Conservation (phyloP, 2,329 filamentous ascomycete genomes). For the Fonsecaea pugnacius region DNA sequence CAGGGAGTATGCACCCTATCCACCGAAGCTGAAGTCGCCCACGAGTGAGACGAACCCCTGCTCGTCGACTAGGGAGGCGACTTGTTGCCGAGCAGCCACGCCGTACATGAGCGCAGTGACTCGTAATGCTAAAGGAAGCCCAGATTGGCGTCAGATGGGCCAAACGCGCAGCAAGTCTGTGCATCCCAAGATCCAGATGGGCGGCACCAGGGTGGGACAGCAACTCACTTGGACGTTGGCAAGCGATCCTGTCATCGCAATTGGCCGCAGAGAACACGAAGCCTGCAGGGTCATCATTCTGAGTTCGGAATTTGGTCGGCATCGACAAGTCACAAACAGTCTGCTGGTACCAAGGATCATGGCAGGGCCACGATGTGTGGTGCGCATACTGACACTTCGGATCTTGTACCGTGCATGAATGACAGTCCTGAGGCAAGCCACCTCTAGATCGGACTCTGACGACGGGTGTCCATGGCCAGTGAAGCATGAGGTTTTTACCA, state of each 20-base stretch:
- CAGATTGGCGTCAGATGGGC: not conserved
- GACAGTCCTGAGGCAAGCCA: not conserved
- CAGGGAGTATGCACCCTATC: not conserved
- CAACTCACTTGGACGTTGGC: not conserved
- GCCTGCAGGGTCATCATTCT: not conserved
- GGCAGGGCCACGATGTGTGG: not conserved
- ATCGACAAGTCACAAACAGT: constrained; percentile 2
- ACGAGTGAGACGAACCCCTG: not conserved
- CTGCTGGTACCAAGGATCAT: not conserved
- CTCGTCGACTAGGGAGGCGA: not conserved
- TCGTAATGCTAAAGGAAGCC: not conserved
- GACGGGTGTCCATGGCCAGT: not conserved
- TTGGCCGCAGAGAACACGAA: not conserved
- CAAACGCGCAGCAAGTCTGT: not conserved
- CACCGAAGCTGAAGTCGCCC: not conserved
- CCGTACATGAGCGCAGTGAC: not conserved
- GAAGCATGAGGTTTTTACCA: not conserved
- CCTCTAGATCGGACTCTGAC: not conserved
- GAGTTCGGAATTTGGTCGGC: not conserved
- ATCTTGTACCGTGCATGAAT: not conserved
- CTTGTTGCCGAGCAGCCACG: not conserved
- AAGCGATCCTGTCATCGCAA: not conserved
- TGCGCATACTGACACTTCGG: not conserved
- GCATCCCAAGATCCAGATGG: not conserved
- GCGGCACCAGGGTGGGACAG: not conserved